Percentiles rank a stretch among this genome's conserved stretches.
phyloP scores from a whole-genome alignment of 768 basidiomycete genomes.

The Galerina marginata region DNA sequence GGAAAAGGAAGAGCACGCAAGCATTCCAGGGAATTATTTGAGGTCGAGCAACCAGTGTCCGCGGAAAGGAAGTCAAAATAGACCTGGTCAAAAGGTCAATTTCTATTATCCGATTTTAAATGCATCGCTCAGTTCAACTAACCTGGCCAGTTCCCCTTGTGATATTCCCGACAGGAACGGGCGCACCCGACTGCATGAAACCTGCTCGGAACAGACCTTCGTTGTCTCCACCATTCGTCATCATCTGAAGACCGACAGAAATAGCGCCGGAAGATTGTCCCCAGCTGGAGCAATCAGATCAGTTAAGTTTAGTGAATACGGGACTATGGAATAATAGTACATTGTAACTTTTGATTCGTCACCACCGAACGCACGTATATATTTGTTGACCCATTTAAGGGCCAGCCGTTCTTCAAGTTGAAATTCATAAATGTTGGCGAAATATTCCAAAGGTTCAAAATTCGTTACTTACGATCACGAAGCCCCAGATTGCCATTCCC shows the following conservation, averaged over 20 bases:
- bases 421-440: conserved; percentile 10
- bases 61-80: conserved; percentile 51
- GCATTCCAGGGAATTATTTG: conserved; percentile 49
- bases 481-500: conserved; percentile 61
- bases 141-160: conserved; percentile 42
- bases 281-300: conserved; percentile 37
- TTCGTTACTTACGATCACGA: conserved; percentile 52
- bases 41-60: conserved; percentile 44
- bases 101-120: background rate
- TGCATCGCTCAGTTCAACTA: background rate
- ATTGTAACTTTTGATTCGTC: conserved; percentile 59
- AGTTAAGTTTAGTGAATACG: background rate
- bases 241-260: conserved; percentile 54
- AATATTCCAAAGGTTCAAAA: background rate
- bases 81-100: conserved; percentile 8
- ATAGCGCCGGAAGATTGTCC: conserved; percentile 66
- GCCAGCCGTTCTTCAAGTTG: conserved; percentile 58
- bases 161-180: conserved; percentile 50
- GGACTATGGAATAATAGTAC: conserved; percentile 28
- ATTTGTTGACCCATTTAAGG: conserved; percentile 65
- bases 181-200: conserved; percentile 57
- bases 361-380: conserved; percentile 66
- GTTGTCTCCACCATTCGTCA: conserved; percentile 48
- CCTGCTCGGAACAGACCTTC: conserved; percentile 56
- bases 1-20: conserved; percentile 45